Conservation (phyloP, 129 eudicot genomes). For the Pseudognaphalium luteoalbum region DNA sequence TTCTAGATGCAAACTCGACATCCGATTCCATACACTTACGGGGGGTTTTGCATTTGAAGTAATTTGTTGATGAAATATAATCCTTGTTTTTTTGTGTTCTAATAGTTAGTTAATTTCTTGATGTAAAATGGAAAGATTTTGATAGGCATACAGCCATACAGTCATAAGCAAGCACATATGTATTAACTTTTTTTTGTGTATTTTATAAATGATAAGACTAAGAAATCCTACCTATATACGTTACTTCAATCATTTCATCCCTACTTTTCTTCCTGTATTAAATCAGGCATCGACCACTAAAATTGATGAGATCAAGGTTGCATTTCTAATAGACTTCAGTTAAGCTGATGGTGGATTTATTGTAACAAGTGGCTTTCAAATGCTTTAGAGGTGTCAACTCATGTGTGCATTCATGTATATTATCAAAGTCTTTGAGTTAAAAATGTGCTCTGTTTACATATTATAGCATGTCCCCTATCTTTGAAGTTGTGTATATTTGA, state of each 20-base stretch:
- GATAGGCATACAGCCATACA: conserved; percentile 5
- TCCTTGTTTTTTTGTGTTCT: not conserved
- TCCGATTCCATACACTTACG: too few species aligned
- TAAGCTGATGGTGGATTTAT: not conserved
- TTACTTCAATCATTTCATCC: not conserved
- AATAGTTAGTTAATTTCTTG: not conserved
- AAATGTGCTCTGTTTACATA: too few species aligned
- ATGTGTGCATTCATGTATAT: not conserved
- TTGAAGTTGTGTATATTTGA: not conserved
- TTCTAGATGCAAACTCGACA: too few species aligned
- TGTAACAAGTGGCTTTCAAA: not conserved
- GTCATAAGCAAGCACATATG: not conserved
- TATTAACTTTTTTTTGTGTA: not conserved
- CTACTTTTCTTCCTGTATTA: not conserved
- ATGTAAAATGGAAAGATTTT: not conserved
- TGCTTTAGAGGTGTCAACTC: not conserved
- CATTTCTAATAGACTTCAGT: not conserved
- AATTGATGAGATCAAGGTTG: not conserved
- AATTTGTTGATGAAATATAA: not conserved
- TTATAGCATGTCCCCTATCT: not conserved
- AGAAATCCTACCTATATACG: not conserved
- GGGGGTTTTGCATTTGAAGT: not conserved
- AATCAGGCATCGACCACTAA: not conserved
- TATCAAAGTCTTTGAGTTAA: not conserved
- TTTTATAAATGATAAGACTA: not conserved